phyloP scores from a whole-genome alignment of 169 alveolate species.

The Eimeria maxima region DNA sequence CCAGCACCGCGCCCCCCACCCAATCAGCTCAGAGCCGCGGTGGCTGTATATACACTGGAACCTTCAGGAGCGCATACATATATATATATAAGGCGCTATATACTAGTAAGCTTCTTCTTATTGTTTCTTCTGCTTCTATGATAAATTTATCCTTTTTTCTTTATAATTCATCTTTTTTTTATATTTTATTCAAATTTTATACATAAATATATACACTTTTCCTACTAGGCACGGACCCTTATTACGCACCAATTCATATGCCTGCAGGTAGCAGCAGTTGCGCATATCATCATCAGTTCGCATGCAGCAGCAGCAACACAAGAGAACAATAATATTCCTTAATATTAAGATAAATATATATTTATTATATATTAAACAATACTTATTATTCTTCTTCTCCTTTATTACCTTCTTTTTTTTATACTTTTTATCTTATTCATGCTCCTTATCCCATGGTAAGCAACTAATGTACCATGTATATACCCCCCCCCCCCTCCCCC shows the following conservation, averaged over 20 bases:
- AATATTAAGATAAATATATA: too few species aligned
- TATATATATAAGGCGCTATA: background rate
- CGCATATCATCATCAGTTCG: slow-evolving; percentile 30
- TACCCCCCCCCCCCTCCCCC: too few species aligned
- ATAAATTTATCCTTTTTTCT: background rate
- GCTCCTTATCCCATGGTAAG: too few species aligned
- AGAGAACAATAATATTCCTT: too few species aligned
- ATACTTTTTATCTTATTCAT: too few species aligned
- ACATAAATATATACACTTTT: background rate
- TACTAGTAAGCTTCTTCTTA: too few species aligned
- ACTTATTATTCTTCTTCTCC: too few species aligned
- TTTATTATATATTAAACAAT: too few species aligned
- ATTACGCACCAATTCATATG: slow-evolving; percentile 9
- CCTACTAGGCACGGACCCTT: background rate
- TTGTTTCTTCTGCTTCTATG: background rate
- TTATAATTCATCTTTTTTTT: background rate
- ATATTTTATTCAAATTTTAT: background rate
- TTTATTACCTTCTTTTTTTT: too few species aligned
- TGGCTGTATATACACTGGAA: background rate
- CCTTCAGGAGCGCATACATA: background rate
- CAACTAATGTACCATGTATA: too few species aligned
- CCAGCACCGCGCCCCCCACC: slow-evolving; percentile 52
- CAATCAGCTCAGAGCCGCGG: background rate
- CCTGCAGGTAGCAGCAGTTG: background rate
- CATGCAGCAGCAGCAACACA: slow-evolving; percentile 11